These are phyloP conservation scores for Hymenoscyphus infarciens DNA, from an alignment of 2,329 filamentous ascomycete species.

Conservation along the genomic window DNA sequence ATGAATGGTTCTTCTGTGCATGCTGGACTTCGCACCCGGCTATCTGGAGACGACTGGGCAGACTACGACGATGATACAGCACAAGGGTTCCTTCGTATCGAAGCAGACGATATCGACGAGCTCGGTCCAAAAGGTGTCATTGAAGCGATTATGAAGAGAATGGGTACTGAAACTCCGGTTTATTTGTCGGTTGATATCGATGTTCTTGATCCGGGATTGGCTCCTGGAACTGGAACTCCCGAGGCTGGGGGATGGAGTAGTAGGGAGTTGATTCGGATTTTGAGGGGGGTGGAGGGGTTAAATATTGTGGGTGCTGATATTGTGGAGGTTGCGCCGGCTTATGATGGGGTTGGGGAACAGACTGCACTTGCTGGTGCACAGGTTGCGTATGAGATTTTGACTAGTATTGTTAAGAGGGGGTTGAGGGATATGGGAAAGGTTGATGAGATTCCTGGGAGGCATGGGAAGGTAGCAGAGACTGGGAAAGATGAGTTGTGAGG, in stretches of 20 bases:
- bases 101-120: conserved; percentile 85
- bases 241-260: conserved; percentile 92
- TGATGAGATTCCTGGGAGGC: conserved; percentile 23
- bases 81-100: conserved; percentile 77
- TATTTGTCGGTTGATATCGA: conserved; percentile 82
- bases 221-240: conserved; percentile 80
- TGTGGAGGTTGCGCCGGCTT: conserved; percentile 83
- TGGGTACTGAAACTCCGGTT: conserved; percentile 73
- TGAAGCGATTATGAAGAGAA: conserved; percentile 63
- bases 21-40: conserved; percentile 74
- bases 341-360: conserved; percentile 75
- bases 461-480: conserved; percentile 19
- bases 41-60: conserved; percentile 60
- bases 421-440: conserved; percentile 37
- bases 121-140: conserved; percentile 70
- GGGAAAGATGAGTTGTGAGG: conserved; percentile 28
- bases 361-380: conserved; percentile 82
- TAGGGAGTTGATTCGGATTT: conserved; percentile 77
- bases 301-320: conserved; percentile 88
- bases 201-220: conserved; percentile 66
- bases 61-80: conserved; percentile 69
- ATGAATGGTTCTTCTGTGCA: conserved; percentile 73
- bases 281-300: conserved; percentile 75
- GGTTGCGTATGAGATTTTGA: conserved; percentile 82
- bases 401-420: conserved; percentile 63